phyloP scores from a whole-genome alignment of 768 basidiomycete genomes.

The Leccinum boreale region DNA sequence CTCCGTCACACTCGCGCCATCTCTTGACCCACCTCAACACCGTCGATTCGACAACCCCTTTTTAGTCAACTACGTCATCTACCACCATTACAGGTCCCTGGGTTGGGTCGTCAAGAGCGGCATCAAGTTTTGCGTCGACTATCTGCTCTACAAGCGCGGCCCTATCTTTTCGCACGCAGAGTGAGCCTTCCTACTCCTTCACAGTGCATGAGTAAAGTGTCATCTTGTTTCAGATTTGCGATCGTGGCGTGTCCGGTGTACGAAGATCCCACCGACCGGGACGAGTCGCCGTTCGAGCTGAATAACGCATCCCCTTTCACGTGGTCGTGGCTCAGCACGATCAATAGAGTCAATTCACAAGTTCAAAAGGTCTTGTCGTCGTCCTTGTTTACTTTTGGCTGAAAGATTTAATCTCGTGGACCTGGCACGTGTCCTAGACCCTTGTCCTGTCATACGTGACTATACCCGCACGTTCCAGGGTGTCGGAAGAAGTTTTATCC shows the following conservation, averaged over 20 bases:
- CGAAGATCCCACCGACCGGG: slow-evolving; percentile 72
- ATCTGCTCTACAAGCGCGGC: slow-evolving; percentile 89
- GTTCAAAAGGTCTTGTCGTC: slow-evolving; percentile 85
- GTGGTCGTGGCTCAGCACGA: slow-evolving; percentile 96
- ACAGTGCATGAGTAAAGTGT: too few species aligned
- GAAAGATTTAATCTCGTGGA: slow-evolving; percentile 2
- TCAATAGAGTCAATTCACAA: slow-evolving; percentile 94
- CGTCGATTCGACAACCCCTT: slow-evolving; percentile 87
- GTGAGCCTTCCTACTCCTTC: slow-evolving; percentile 43
- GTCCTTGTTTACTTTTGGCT: neutral
- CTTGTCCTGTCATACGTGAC: slow-evolving; percentile 89
- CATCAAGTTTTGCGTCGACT: slow-evolving; percentile 97
- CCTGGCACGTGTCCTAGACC: slow-evolving; percentile 50
- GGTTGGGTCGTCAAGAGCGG: slow-evolving; percentile 97
- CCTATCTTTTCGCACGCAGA: slow-evolving; percentile 96
- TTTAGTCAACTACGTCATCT: slow-evolving; percentile 82
- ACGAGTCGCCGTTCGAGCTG: slow-evolving; percentile 58
- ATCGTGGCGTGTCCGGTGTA: slow-evolving; percentile 89
- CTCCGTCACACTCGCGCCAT: slow-evolving; percentile 33
- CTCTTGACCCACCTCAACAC: slow-evolving; percentile 19
- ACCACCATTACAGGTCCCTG: slow-evolving; percentile 93
- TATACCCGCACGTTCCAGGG: slow-evolving; percentile 71
- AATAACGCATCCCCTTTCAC: slow-evolving; percentile 69
- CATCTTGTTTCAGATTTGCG: slow-evolving; percentile 64
- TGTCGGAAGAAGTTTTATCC: slow-evolving; percentile 48